Base-by-base conservation (phyloP, 257 asterid species). In the Mitragyna speciosa region DNA sequence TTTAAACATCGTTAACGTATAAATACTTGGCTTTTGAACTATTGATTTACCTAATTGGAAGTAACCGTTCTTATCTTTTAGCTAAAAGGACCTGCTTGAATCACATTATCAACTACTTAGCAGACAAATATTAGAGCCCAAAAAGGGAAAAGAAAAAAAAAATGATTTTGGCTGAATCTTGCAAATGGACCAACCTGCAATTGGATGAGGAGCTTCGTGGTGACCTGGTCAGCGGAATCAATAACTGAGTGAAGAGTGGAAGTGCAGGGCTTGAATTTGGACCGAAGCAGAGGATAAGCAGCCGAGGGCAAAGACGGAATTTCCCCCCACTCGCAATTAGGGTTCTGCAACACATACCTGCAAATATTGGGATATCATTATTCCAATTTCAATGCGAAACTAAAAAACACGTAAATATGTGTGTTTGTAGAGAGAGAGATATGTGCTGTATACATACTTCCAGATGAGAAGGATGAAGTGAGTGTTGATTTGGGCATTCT, bases 151-250 rank as follows among this genome's bases (percentile, higher is more conserved):
- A 1, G 3, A 30, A 24, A 70, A 9, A 51, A 63, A 58, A 75
- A 45, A 66, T 36, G 12, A 59, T 2, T 45, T 45, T 45, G 8
- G 6, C 11, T 6, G 49, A 45, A 45, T 36, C 41, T 36, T 36
- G 41, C 41, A 36, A 36, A 36, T 45, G 3, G 9, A 16, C 17
- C n/a, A 68, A 95, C 98, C 98, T 95, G 89, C 59, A 96, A 78
- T 68, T 91, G 87, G 89, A 96, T 89, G 82, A 96, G 94, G 78
- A 96, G 96, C 90, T 96, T 96, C 31, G 99, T 96, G 85, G 99
- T 96, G 83, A 92, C 96, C 72, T 85, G 87, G 79, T 96, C 99
- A 0, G 84, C 72, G 17, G 99, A 96, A 75, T 94, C 85, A 3
- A 88, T 47, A 77, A 91, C 95, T 72, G 98, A 82, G 80, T 91